phyloP scores from a whole-genome alignment of 2,329 filamentous ascomycete species.

The Pyricularia sp. region DNA sequence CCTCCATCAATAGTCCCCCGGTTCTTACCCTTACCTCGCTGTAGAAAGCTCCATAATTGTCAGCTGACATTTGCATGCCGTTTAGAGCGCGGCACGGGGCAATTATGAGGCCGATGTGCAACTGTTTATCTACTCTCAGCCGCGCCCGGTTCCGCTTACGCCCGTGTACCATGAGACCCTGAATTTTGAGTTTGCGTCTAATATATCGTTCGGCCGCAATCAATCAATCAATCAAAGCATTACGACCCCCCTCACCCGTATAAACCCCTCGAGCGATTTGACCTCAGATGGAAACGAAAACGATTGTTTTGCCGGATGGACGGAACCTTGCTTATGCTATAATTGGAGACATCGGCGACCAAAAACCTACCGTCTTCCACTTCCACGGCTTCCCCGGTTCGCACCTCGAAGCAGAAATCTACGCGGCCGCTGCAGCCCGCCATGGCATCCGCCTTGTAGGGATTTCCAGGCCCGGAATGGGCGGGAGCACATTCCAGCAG shows the following conservation, averaged over 20 bases:
- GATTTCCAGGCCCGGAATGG: constrained; percentile 32
- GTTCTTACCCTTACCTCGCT: too few species aligned
- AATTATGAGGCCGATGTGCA: not conserved
- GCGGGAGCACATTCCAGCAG: constrained; percentile 26
- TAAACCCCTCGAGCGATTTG: too few species aligned
- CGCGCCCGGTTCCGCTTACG: not conserved
- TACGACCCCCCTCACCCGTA: not conserved
- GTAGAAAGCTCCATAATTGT: too few species aligned
- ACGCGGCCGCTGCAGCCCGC: constrained; percentile 16
- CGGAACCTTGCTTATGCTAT: constrained; percentile 30
- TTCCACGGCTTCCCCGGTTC: constrained; percentile 33
- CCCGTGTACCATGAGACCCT: not conserved
- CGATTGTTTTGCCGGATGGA: constrained; percentile 23
- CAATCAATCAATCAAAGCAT: not conserved
- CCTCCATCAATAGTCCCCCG: too few species aligned
- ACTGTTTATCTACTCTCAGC: not conserved
- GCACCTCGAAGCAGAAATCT: constrained; percentile 24
- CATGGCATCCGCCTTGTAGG: constrained; percentile 24
- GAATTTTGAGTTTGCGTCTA: not conserved
- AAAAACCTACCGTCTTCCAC: constrained; percentile 19
- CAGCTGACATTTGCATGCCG: not conserved
- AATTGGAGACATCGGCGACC: constrained; percentile 25
- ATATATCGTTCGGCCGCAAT: not conserved
- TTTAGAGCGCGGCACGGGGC: not conserved
- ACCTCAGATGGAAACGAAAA: not conserved